Conservation (phyloP, 305 asterid genomes). For the Fraxinus sp. region DNA sequence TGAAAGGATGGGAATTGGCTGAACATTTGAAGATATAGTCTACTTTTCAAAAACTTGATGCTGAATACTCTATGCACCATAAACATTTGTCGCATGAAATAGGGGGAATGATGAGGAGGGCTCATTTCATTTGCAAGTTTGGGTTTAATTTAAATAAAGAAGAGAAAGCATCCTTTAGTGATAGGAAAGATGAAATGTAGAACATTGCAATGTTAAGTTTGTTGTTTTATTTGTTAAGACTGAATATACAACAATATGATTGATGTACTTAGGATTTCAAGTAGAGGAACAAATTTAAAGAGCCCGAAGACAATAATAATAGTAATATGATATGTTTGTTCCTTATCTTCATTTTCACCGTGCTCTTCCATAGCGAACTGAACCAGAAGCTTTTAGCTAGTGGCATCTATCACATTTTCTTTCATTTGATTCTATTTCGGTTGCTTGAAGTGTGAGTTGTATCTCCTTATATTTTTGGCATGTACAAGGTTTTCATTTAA, state of each 20-base stretch:
- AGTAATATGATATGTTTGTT: background rate
- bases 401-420: slow-evolving; percentile 11
- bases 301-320: background rate
- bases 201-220: background rate
- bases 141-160: background rate
- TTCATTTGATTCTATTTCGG: background rate
- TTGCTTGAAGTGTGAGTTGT: slow-evolving; percentile 2
- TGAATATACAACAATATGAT: background rate
- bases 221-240: background rate
- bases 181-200: background rate
- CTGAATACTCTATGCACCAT: background rate
- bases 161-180: background rate
- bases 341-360: background rate
- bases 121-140: background rate
- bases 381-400: slow-evolving; percentile 10
- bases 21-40: background rate
- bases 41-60: background rate
- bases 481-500: slow-evolving; percentile 4
- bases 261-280: background rate
- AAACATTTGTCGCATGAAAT: background rate
- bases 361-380: background rate
- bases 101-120: background rate
- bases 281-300: background rate
- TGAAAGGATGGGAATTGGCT: background rate
- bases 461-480: background rate